A percentile compares a stretch with the other conserved stretches of the same genome.
Conservation (phyloP, 148 eudicot species). For the Camellia lanceoleosa region DNA sequence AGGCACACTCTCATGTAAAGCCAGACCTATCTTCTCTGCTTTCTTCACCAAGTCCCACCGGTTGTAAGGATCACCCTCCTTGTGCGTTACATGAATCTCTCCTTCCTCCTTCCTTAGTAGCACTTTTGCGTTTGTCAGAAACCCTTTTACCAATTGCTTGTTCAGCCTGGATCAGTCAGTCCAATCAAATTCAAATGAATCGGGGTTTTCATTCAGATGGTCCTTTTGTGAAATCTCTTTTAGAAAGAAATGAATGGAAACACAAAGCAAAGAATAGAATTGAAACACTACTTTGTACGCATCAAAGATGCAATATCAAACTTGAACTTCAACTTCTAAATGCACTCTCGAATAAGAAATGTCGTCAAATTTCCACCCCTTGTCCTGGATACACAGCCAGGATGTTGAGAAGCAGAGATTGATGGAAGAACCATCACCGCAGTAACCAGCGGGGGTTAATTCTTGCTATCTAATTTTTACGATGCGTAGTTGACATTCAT, state of each 20-base stretch:
- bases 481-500: no score
- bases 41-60: slow-evolving; percentile 43
- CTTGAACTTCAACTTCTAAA: not conserved
- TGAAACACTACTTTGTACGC: not conserved
- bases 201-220: not conserved
- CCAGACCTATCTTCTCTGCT: slow-evolving; percentile 35
- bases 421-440: not conserved
- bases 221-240: not conserved
- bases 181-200: not conserved
- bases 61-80: slow-evolving; percentile 35
- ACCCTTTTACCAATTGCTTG: slow-evolving; percentile 40
- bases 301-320: not conserved
- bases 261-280: not conserved
- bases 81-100: slow-evolving; percentile 40
- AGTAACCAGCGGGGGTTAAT: not conserved
- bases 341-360: not conserved
- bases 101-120: slow-evolving; percentile 29
- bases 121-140: slow-evolving; percentile 34
- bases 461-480: not conserved
- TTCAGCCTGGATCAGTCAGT: slow-evolving; percentile 25
- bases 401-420: not conserved
- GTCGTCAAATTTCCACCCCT: not conserved
- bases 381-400: not conserved
- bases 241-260: not conserved
- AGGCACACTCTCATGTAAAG: slow-evolving; percentile 28